A percentile compares a stretch with the other conserved stretches of the same genome.
Conservation (phyloP, 768 basidiomycete genomes). For the Candolleomyces eurysporus region DNA sequence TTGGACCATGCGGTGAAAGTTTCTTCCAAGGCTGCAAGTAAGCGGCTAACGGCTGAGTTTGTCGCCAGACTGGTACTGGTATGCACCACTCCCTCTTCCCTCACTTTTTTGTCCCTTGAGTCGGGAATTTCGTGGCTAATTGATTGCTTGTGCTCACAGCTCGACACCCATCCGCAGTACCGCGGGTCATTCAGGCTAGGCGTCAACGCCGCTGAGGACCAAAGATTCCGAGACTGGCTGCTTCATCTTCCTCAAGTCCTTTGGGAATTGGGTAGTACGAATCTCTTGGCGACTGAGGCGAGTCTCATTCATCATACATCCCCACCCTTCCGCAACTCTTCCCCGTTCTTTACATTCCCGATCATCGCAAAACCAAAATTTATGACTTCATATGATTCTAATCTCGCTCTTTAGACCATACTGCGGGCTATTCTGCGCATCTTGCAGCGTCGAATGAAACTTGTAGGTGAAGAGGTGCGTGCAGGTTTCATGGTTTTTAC, state of each 20-base stretch:
- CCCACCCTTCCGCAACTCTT: neutral
- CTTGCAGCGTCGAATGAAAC: constrained; percentile 50
- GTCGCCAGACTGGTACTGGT: constrained; percentile 71
- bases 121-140: constrained; percentile 1
- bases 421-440: constrained; percentile 62
- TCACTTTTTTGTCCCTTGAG: neutral
- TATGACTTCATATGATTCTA: neutral
- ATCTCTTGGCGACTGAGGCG: constrained; percentile 63
- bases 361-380: neutral
- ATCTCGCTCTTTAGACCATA: constrained; percentile 40
- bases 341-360: neutral
- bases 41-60: constrained; percentile 72
- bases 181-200: constrained; percentile 44
- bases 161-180: constrained; percentile 57
- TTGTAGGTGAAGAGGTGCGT: constrained; percentile 44
- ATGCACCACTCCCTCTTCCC: constrained; percentile 19
- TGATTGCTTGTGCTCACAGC: constrained; percentile 36
- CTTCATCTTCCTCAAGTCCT: constrained; percentile 73
- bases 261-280: constrained; percentile 76
- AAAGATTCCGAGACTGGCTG: constrained; percentile 62
- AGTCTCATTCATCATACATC: constrained; percentile 10
- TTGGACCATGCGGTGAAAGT: constrained; percentile 65
- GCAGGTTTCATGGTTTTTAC: neutral
- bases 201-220: constrained; percentile 21
- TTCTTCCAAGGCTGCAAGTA: constrained; percentile 59